phyloP scores from a whole-genome alignment of 2,329 filamentous ascomycete genomes.

The Coleophoma cylindrospora region DNA sequence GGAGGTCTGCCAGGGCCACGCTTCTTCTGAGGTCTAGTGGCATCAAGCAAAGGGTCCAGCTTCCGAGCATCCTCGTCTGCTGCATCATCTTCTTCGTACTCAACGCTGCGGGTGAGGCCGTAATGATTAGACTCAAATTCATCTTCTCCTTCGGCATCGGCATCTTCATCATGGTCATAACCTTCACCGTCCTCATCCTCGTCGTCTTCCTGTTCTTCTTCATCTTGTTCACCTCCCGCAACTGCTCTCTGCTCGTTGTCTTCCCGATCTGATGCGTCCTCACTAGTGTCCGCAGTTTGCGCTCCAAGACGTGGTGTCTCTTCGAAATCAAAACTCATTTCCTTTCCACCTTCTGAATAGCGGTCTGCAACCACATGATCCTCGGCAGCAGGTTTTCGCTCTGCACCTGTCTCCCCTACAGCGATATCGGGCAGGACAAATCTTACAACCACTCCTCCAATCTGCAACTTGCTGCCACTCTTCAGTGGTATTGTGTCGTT shows the following conservation, averaged over 20 bases:
- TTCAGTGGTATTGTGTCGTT: constrained; percentile 51
- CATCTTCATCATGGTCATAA: constrained; percentile 19
- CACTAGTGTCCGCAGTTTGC: constrained; percentile 8
- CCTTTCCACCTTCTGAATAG: constrained; percentile 54
- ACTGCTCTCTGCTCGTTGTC: constrained; percentile 13
- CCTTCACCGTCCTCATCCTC: constrained; percentile 26
- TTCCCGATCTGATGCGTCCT: constrained; percentile 18
- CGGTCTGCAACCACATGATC: constrained; percentile 40
- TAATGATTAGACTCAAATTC: constrained; percentile 2
- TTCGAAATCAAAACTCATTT: constrained; percentile 72
- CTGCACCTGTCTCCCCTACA: constrained; percentile 51
- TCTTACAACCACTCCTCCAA: constrained; percentile 63
- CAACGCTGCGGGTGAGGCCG: not conserved
- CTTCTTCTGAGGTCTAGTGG: constrained; percentile 26
- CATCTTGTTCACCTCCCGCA: constrained; percentile 19
- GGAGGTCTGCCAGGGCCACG: constrained; percentile 76
- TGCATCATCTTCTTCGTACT: constrained; percentile 3
- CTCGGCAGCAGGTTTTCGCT: constrained; percentile 42
- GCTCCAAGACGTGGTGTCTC: constrained; percentile 53
- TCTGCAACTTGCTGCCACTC: constrained; percentile 63
- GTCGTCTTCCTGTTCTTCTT: constrained; percentile 22
- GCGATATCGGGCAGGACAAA: constrained; percentile 66
- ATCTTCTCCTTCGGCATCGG: constrained; percentile 7
- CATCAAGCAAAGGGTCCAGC: constrained; percentile 3
- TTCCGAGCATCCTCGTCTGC: not conserved